These are phyloP conservation scores for Fusarium zealandicum DNA, from an alignment of 2,329 filamentous ascomycete genomes.

Conservation along the genomic window DNA sequence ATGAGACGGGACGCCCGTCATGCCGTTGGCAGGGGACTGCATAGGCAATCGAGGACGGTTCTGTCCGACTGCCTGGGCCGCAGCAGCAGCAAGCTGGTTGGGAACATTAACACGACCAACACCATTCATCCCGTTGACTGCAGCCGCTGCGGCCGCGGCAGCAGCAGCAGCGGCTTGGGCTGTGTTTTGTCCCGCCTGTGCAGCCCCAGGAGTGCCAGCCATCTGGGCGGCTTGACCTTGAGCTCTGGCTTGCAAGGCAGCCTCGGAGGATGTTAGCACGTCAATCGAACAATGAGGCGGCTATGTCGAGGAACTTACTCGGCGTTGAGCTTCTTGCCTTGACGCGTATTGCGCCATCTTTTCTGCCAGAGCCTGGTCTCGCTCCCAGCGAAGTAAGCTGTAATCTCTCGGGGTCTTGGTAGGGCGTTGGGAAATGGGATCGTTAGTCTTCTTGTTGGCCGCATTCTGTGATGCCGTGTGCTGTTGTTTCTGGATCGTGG, in stretches of 20 bases:
- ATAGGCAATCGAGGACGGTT: constrained; percentile 61
- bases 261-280: constrained; percentile 44
- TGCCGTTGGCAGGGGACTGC: constrained; percentile 60
- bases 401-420: constrained; percentile 88
- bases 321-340: constrained; percentile 66
- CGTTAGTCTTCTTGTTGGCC: constrained; percentile 81
- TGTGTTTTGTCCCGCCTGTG: constrained; percentile 43
- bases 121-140: constrained; percentile 40
- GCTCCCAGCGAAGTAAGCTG: constrained; percentile 85
- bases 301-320: constrained; percentile 52
- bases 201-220: constrained; percentile 51
- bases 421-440: constrained; percentile 60
- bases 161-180: constrained; percentile 40
- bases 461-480: constrained; percentile 81
- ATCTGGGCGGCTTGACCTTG: constrained; percentile 56
- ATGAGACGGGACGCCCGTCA: constrained; percentile 57
- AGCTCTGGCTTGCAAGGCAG: constrained; percentile 56
- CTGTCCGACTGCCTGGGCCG: constrained; percentile 52
- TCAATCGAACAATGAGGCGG: constrained; percentile 3
- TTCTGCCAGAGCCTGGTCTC: constrained; percentile 73
- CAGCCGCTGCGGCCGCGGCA: constrained; percentile 33
- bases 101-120: constrained; percentile 52
- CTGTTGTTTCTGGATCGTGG: constrained; percentile 83
- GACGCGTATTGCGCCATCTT: constrained; percentile 63
- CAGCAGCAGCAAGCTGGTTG: constrained; percentile 55